Conservation (phyloP, 1,284 basidiomycete genomes). For the Paramarasmius palmivorus region DNA sequence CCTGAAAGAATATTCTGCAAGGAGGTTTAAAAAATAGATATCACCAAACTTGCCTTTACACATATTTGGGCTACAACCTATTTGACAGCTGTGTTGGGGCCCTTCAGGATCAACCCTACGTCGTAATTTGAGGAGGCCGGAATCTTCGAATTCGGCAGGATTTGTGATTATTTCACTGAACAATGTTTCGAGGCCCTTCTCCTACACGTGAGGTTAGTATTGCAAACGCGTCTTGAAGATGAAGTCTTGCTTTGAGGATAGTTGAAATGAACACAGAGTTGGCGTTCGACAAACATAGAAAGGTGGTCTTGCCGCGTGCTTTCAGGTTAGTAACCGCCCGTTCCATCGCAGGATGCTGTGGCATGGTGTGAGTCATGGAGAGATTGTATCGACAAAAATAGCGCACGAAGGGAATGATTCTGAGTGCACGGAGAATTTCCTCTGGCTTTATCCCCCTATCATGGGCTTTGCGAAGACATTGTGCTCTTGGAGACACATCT, state of each 20-base stretch:
- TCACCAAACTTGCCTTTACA: constrained; percentile 75
- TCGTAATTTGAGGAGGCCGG: constrained; percentile 76
- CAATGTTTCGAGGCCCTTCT: constrained; percentile 70
- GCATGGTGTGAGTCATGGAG: constrained; percentile 4
- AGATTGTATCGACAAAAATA: constrained; percentile 1
- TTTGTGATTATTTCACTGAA: constrained; percentile 94
- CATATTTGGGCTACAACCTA: constrained; percentile 97
- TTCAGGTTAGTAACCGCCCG: constrained; percentile 84
- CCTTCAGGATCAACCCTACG: constrained; percentile 76
- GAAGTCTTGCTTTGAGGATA: constrained; percentile 71
- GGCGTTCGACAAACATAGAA: constrained; percentile 92
- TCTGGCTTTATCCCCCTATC: constrained; percentile 66
- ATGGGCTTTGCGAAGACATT: constrained; percentile 73
- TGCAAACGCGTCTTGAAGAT: background rate
- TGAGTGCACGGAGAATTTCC: constrained; percentile 79
- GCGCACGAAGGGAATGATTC: constrained; percentile 86
- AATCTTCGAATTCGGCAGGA: constrained; percentile 80
- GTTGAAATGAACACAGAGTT: constrained; percentile 92
- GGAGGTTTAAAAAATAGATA: background rate
- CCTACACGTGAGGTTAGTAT: constrained; percentile 38
- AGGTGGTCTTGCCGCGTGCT: constrained; percentile 66
- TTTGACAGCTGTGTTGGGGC: constrained; percentile 81
- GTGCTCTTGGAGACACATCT: constrained; percentile 52
- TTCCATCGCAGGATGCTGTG: constrained; percentile 94
- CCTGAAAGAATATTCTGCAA: constrained; percentile 45